Evolutionary conservation across 176 grass and related monocot species (phyloP), one percentile per base, ranked within the genome.

Genomic region (Juncus inflexus): DNA sequence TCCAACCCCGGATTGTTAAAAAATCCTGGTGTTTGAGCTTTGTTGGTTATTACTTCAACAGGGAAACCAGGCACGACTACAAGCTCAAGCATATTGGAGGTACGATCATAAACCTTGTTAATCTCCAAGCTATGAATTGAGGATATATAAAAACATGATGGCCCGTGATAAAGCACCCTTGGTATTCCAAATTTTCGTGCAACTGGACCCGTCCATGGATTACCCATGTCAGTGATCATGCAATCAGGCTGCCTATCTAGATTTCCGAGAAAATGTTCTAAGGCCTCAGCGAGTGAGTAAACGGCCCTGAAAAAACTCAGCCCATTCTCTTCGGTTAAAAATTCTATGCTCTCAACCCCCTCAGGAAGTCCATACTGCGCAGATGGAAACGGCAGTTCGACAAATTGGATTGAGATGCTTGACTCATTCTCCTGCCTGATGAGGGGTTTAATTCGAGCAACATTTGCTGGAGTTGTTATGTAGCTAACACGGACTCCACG

Each of bases 311-410:
- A 86, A 69, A 90, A 86, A 12, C 60, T 52, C 3, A 63, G 42
- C 40, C 65, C 28, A 10, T 63, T 60, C 0, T 0, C 4, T 0
- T 55, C 28, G 0, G 79, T 40, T 11, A 83, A 0, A 12, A 74
- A 45, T 70, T 90, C 87, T 1, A 78, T 0, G 76, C 82, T 77
- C 63, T 90, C 87, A 39, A 39, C 70, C 7, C 83, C 77, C 0
- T 79, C 67, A 1, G 83, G 83, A 1, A 90, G 57, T 9, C 83
- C 83, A 36, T 63, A 69, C 50, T 83, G 77, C 0, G 39, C 61
- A 39, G 55, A 28, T 3, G 80, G 77, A 63, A 83, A 83, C 4
- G 9, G 76, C n/a, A 90, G 3, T 37, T 19, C 38, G 59, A 76
- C 35, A 19, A 86, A 58, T n/a, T 42, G 58, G 14, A 36, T 62